Evolutionary conservation across 2,329 filamentous ascomycete genomes (phyloP).

Genomic region (Arachnomyces sp.): DNA sequence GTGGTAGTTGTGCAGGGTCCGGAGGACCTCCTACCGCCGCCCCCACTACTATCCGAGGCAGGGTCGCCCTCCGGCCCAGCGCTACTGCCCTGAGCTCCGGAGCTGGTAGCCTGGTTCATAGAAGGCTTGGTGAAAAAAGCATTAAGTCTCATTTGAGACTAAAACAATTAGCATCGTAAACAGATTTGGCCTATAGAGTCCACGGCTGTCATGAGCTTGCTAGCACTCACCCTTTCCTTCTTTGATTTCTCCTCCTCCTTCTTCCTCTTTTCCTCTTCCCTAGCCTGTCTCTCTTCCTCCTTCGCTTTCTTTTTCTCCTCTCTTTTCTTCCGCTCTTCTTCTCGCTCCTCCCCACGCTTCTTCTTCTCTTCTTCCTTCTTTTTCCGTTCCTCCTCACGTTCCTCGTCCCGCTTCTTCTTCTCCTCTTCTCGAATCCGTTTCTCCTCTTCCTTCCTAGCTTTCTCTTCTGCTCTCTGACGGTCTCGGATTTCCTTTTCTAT

Average conservation of each 20-base stretch:
- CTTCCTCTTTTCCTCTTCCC: conserved; percentile 22
- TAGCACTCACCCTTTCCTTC: conserved; percentile 36
- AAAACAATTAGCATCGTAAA: conserved; percentile 16
- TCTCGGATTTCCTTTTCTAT: conserved; percentile 23
- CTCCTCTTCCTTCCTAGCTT: conserved; percentile 30
- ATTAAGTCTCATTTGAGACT: conserved; percentile 45
- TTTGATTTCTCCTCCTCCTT: conserved; percentile 30
- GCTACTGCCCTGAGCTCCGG: conserved; percentile 8
- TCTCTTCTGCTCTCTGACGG: conserved; percentile 21
- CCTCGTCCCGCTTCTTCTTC: conserved; percentile 37
- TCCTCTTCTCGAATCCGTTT: conserved; percentile 40
- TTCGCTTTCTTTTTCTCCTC: conserved; percentile 37
- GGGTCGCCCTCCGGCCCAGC: conserved; percentile 4
- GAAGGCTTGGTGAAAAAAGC: conserved; percentile 41
- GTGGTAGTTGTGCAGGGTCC: conserved; percentile 8
- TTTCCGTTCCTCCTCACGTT: conserved; percentile 37
- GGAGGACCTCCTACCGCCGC: conserved; percentile 1
- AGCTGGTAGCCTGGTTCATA: conserved; percentile 17
- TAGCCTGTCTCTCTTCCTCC: conserved; percentile 26
- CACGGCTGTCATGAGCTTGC: no score
- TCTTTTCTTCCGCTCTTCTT: conserved; percentile 41
- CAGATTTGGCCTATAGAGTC: conserved; percentile 7
- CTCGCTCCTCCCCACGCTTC: conserved; percentile 34
- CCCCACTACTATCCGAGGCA: conserved; percentile 10
- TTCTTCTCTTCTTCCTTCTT: conserved; percentile 38